Evolutionary conservation across 106 monocot genomes (phyloP).

Genomic region (Dioscorea alata): DNA sequence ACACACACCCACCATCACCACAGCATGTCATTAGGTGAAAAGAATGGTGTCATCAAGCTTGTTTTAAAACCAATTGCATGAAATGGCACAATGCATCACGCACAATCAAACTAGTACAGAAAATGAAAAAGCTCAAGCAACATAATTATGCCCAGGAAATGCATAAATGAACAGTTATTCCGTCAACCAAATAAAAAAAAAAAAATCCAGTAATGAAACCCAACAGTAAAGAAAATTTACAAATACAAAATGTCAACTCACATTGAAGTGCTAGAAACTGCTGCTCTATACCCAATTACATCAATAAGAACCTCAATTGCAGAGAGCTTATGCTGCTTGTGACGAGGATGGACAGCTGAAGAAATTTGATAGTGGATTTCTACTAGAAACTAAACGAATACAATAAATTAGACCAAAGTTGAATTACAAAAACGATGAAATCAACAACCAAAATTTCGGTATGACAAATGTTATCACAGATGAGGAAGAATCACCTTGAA

Average conservation of each 20-base stretch:
- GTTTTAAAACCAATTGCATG: no score
- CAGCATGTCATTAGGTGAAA: no score
- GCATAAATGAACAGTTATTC: no score
- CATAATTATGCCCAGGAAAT: no score
- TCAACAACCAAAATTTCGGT: background rate
- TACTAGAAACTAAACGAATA: conserved; percentile 62
- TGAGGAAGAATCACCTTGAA: conserved; percentile 55
- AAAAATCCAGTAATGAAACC: no score
- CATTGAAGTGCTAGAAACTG: conserved; percentile 70
- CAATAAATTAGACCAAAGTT: background rate
- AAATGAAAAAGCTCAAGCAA: no score
- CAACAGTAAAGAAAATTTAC: background rate
- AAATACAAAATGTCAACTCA: conserved; percentile 24
- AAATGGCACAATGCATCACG: no score
- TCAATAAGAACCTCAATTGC: conserved; percentile 64
- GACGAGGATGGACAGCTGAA: conserved; percentile 64
- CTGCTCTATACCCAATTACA: conserved; percentile 65
- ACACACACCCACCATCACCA: no score
- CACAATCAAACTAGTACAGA: no score
- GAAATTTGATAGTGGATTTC: conserved; percentile 77
- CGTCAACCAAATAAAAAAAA: no score
- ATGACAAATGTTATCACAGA: background rate
- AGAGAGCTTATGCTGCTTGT: conserved; percentile 53
- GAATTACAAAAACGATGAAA: background rate
- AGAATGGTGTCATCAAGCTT: no score